Evolutionary conservation across 2,329 filamentous ascomycete species (phyloP).

Genomic region (Neopestalotiopsis sp.): DNA sequence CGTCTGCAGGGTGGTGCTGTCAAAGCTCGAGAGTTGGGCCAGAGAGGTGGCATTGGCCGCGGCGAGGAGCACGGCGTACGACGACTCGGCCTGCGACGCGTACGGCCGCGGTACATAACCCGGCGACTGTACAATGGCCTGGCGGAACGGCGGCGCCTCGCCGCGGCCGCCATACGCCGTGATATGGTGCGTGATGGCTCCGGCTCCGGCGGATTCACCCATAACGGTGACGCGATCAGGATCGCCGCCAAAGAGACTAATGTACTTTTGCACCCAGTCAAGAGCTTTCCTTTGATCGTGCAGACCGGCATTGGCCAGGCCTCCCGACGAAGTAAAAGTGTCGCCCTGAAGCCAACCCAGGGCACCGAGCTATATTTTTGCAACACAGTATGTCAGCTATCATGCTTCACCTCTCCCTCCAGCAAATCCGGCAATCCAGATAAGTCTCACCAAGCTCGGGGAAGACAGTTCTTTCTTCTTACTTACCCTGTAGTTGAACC

Average conservation of each 20-base stretch:
- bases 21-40: neutral
- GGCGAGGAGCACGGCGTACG: conserved; percentile 4
- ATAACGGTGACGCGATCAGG: conserved; percentile 40
- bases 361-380: conserved; percentile 7
- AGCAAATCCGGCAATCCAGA: too few relatives aligned
- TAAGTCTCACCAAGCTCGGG: too few relatives aligned
- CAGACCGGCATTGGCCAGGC: conserved; percentile 37
- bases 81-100: conserved; percentile 5
- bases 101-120: conserved; percentile 9
- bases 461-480: too few relatives aligned
- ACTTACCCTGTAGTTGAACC: conserved; percentile 10
- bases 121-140: conserved; percentile 12
- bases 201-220: conserved; percentile 46
- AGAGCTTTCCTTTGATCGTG: conserved; percentile 51
- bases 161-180: conserved; percentile 3
- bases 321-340: neutral
- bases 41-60: conserved; percentile 2
- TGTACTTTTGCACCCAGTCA: conserved; percentile 50
- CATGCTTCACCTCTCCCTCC: neutral
- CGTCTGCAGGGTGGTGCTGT: neutral
- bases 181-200: conserved; percentile 13
- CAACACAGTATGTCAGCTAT: neutral
- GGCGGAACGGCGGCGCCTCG: conserved; percentile 2
- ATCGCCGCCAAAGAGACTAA: conserved; percentile 31
- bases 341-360: conserved; percentile 15